phyloP scores from a whole-genome alignment of 2,329 filamentous ascomycete genomes.

The Cladophialophora carrionii region DNA sequence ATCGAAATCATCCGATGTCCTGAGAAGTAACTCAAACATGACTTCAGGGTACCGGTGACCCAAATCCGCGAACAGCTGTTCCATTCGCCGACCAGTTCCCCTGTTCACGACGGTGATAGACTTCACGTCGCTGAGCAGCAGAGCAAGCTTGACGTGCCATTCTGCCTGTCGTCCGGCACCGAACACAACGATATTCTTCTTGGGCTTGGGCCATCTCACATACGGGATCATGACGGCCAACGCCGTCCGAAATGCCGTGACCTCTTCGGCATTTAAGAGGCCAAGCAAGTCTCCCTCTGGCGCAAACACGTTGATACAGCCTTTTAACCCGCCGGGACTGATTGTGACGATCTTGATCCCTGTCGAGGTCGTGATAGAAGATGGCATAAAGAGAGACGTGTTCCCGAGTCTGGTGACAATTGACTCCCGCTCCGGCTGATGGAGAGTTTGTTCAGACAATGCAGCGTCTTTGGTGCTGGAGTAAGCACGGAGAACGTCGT shows the following conservation, averaged over 20 bases:
- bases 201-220: conserved; percentile 23
- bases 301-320: conserved; percentile 70
- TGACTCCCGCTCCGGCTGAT: conserved; percentile 50
- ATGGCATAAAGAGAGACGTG: conserved; percentile 75
- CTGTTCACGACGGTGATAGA: conserved; percentile 80
- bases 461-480: conserved; percentile 40
- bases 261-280: conserved; percentile 70
- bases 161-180: conserved; percentile 56
- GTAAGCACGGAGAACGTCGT: conserved; percentile 43
- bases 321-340: conserved; percentile 58
- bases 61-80: conserved; percentile 46
- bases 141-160: conserved; percentile 54
- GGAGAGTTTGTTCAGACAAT: conserved; percentile 42
- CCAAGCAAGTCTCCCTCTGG: conserved; percentile 66
- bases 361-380: conserved; percentile 64
- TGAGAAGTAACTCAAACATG: conserved; percentile 48
- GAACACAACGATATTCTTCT: conserved; percentile 48
- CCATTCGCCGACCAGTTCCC: conserved; percentile 59
- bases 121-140: conserved; percentile 57
- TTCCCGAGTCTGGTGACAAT: conserved; percentile 48
- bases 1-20: conserved; percentile 62
- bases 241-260: conserved; percentile 81
- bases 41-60: conserved; percentile 45
- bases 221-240: conserved; percentile 64
- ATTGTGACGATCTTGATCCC: conserved; percentile 74